These are phyloP conservation scores for Alternaria postmessia DNA, from an alignment of 2,329 filamentous ascomycete species.

Conservation along the genomic window DNA sequence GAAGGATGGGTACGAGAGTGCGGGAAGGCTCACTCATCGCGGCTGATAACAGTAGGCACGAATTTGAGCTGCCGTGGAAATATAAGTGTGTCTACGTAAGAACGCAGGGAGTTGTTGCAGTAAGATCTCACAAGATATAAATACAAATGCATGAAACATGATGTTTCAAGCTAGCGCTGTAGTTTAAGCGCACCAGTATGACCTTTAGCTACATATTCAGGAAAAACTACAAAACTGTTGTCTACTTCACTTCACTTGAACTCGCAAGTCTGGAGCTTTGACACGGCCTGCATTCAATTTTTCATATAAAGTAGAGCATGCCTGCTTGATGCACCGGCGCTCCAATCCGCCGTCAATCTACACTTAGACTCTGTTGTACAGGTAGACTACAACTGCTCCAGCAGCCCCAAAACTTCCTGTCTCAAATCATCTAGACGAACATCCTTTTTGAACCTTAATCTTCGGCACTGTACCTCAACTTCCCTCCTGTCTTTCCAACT, in stretches of 20 bases:
- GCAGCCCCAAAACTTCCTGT: constrained; percentile 46
- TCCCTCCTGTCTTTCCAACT: constrained; percentile 47
- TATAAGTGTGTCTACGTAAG: neutral
- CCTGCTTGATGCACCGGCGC: neutral
- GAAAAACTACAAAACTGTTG: neutral
- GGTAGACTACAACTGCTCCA: constrained; percentile 27
- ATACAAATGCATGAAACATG: neutral
- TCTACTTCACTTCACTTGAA: neutral
- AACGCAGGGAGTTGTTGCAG: neutral
- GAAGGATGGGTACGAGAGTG: constrained; percentile 14
- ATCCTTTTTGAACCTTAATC: constrained; percentile 68
- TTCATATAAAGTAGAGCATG: neutral
- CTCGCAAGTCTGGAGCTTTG: neutral
- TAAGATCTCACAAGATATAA: neutral
- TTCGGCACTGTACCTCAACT: constrained; percentile 81
- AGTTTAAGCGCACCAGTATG: neutral
- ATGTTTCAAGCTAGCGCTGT: neutral
- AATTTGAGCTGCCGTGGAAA: neutral
- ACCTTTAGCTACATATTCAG: neutral
- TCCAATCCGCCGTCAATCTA: neutral
- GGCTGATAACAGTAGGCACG: neutral
- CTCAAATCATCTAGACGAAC: constrained; percentile 63
- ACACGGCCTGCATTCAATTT: neutral
- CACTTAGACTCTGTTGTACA: neutral
- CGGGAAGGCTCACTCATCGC: neutral